Evolutionary conservation across 768 basidiomycete genomes (phyloP).

Genomic region (Pisolithus tinctorius): DNA sequence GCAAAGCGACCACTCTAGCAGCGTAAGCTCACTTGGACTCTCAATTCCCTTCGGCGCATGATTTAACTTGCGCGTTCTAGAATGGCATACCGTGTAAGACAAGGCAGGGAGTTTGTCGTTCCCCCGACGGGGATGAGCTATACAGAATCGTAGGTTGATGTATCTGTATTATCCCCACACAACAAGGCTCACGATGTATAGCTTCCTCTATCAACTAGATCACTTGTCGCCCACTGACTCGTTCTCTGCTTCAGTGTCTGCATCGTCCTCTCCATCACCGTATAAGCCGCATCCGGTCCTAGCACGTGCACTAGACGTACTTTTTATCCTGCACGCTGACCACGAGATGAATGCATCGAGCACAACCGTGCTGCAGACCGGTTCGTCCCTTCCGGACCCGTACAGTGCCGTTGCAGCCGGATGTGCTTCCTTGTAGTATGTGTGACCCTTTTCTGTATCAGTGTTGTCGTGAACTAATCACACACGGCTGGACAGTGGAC

Average conservation of each 20-base stretch:
- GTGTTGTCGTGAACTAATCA: background rate
- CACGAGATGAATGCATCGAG: conserved; percentile 86
- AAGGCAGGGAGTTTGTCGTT: conserved; percentile 81
- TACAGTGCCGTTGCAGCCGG: conserved; percentile 86
- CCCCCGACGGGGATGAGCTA: conserved; percentile 82
- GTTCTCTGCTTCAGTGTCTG: conserved; percentile 26
- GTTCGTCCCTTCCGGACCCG: conserved; percentile 84
- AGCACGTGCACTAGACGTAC: conserved; percentile 78
- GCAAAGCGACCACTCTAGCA: conserved; percentile 83
- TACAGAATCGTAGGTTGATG: conserved; percentile 56
- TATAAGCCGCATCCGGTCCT: conserved; percentile 81
- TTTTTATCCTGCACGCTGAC: conserved; percentile 86
- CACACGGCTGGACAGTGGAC: conserved; percentile 5
- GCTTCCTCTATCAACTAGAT: conserved; percentile 90
- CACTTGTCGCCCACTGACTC: conserved; percentile 43
- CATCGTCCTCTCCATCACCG: conserved; percentile 42
- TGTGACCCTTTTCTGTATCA: conserved; percentile 6
- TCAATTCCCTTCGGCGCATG: background rate
- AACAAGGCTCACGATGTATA: conserved; percentile 16
- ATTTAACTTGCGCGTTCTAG: conserved; percentile 27
- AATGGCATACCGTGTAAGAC: conserved; percentile 91
- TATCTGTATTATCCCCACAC: background rate
- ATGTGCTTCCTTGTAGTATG: conserved; percentile 83
- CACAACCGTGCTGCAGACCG: conserved; percentile 84
- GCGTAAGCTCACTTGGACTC: conserved; percentile 45